Evolutionary conservation across 1,284 basidiomycete genomes (phyloP), one percentile per base, ranked within the genome.

Genomic region (Microbotryum intermedium): DNA sequence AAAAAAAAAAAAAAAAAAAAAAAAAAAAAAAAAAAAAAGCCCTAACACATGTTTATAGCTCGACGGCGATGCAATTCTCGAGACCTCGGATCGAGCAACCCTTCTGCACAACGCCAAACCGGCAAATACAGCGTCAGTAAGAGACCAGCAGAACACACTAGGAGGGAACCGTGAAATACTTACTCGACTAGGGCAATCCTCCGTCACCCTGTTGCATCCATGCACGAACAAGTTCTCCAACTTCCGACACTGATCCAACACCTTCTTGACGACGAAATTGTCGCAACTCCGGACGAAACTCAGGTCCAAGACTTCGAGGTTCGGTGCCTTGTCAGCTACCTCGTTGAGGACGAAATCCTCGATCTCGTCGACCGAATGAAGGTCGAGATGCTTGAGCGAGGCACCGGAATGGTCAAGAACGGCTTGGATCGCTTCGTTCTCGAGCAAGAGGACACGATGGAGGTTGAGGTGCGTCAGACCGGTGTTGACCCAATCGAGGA

Each of bases 261-360:
- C 76, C 23, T 76, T 79, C 73, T 88, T 86, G 62, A 97, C 75
- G 2, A 87, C 78, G 70, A 86, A 90, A 73, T 98, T 88, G 66
- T 93, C 87, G 34, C 90, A 80, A 43, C 83, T 80, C 47, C 94
- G 77, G 66, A 92, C 93, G 81, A 90, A 98, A 1, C 91, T 86
- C 7, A 95, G 74, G 71, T 98, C 89, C 42, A 97, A 71, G 70
- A 77, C 79, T 64, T 75, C 77, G 67, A 97, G 70, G 26, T 79
- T 75, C 5, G 71, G 73, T 21, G 81, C 82, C 1, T 70, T 68
- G 43, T 75, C 73, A 0, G 79, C 81, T 34, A 94, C 79, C 45
- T 68, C 67, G 50, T 74, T 76, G 44, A 95, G 74, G 1, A 81
- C 79, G 11, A 82, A 81, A 39, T 81, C 78, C 0, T 80, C 79